Conservation (phyloP, 768 basidiomycete genomes). For the Podaxis sp. region DNA sequence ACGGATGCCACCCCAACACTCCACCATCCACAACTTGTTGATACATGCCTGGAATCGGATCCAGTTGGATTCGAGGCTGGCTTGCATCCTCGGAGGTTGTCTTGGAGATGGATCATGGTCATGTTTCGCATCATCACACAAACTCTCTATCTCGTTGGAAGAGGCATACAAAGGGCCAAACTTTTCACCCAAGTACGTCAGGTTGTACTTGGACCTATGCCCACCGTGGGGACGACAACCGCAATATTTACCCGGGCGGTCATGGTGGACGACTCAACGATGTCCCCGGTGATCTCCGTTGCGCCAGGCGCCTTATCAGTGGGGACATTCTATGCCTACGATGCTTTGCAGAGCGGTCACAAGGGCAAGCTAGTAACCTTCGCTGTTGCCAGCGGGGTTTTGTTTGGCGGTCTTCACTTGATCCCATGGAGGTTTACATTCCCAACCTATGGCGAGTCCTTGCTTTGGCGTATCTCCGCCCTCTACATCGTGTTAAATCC, state of each 20-base stretch:
- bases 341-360: not conserved
- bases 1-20: not conserved
- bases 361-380: not conserved
- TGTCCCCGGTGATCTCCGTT: not conserved
- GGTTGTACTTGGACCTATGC: not conserved
- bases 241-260: not conserved
- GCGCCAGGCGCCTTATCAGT: not conserved
- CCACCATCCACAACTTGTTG: not conserved
- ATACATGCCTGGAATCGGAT: not conserved
- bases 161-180: not conserved
- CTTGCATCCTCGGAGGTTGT: not conserved
- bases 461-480: constrained; percentile 1
- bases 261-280: not conserved
- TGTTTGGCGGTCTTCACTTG: constrained; percentile 7
- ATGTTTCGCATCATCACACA: not conserved
- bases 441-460: not conserved
- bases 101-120: not conserved
- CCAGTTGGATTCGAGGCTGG: not conserved
- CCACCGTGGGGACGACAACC: not conserved
- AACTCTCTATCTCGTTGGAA: not conserved
- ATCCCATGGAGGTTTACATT: not conserved
- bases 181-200: not conserved
- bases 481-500: not conserved
- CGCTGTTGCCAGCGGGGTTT: not conserved
- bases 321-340: not conserved